Base-by-base conservation (phyloP, 1,284 basidiomycete genomes). In the Cryptococcus sp. region DNA sequence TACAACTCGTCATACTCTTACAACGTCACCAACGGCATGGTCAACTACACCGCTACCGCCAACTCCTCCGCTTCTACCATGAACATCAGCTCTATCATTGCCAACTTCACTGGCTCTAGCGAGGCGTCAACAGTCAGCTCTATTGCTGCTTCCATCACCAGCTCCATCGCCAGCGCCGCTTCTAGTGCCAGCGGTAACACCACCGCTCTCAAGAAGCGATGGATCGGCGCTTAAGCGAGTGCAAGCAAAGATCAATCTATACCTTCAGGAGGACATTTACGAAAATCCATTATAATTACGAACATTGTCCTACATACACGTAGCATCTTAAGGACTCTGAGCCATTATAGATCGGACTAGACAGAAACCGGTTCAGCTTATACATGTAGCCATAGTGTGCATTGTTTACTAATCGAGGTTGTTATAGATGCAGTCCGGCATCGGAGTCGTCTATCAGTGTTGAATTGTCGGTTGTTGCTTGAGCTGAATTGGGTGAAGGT, bases 1-100 rank as follows among this genome's bases (percentile, higher is more conserved):
- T 52, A 56, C 59, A 73, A 76, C 67, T 70, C 67, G 26, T 67
- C 72, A 19, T 66, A 67, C 57, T 53, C 59, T 37, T 62, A 59
- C 66, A 62, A 58, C 54, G 59, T 75, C 57, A 63, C 62, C 41
- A 63, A 54, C 58, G 62, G 46, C 13, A 72, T 68, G 64, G 53
- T 44, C 38, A 67, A 69, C 40, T 53, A 51, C 25, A 64, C 57
- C 56, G 38, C 57, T 15, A 63, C 64, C 43, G 44, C 26, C 37
- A 41, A 50, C 38, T 34, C 20, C 37, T 23, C 46, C 11, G 22
- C 41, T 34, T 50, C 50, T 34, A 51, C 47, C 46, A 37, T 50
- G 45, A 50, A 34, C 37, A 52, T 40, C 52, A 46, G 34, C 38
- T 49, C 60, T 29, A 52, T 49, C 22, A 45, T 45, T 17, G 16